phyloP scores from a whole-genome alignment of 2,329 filamentous ascomycete species.

The Aureobasidium sp. region DNA sequence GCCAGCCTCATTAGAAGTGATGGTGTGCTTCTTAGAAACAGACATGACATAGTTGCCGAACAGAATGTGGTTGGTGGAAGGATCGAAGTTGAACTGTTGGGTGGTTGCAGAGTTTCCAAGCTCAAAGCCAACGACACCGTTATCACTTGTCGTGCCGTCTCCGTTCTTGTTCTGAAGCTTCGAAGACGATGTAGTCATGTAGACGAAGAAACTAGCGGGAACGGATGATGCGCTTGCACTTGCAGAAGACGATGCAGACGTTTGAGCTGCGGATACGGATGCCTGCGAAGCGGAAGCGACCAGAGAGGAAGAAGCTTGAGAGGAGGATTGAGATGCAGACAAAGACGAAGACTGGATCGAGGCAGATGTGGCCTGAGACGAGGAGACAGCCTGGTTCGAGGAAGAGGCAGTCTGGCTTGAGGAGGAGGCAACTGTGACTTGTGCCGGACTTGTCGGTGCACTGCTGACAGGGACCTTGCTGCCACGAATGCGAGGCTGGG shows the following conservation, averaged over 20 bases:
- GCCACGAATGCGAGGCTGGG: neutral
- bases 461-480: neutral
- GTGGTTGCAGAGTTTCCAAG: neutral
- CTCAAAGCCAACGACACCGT: neutral
- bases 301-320: neutral
- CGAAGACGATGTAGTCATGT: neutral
- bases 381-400: neutral
- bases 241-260: neutral
- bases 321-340: neutral
- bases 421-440: neutral
- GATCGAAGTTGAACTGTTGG: neutral
- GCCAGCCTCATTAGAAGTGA: neutral
- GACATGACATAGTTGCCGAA: constrained; percentile 1
- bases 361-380: neutral
- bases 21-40: neutral
- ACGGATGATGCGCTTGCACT: neutral
- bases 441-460: neutral
- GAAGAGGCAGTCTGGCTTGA: neutral
- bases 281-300: neutral
- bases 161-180: neutral
- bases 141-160: neutral
- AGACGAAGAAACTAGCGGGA: neutral
- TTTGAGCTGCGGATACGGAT: neutral
- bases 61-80: neutral
- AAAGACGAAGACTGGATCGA: neutral